phyloP scores from a whole-genome alignment of 306 rosid genomes.

The Glycine latifolia region DNA sequence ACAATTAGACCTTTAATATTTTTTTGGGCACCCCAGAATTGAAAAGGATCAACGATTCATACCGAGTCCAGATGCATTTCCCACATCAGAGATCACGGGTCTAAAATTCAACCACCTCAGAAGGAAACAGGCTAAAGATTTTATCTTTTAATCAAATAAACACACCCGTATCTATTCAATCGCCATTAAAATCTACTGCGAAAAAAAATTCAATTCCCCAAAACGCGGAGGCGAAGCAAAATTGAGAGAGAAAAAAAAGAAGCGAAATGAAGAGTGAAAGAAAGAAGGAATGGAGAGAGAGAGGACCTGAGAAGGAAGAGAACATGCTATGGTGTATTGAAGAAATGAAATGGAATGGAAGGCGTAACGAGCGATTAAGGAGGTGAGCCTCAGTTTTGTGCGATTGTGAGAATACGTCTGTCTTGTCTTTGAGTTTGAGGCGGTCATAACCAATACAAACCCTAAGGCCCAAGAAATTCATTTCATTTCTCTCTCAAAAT shows the following conservation, averaged over 20 bases:
- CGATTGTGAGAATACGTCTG: not conserved
- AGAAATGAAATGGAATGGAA: slow-evolving; percentile 5
- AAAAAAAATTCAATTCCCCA: not conserved
- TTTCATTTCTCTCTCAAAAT: not conserved
- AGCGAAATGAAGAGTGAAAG: too few species aligned
- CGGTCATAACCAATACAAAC: slow-evolving; percentile 35
- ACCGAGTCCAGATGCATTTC: slow-evolving; percentile 10
- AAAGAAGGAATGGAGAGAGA: not conserved
- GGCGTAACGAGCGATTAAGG: slow-evolving; percentile 8
- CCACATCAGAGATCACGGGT: slow-evolving; percentile 37
- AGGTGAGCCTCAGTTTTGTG: slow-evolving; percentile 39
- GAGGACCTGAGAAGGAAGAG: slow-evolving; percentile 47
- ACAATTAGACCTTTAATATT: not conserved
- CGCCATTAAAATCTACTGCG: not conserved
- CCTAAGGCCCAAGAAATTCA: slow-evolving; percentile 40
- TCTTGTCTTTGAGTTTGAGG: not conserved
- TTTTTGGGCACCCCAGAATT: not conserved
- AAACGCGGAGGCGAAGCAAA: not conserved
- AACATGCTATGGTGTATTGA: slow-evolving; percentile 32
- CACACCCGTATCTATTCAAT: not conserved
- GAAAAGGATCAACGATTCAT: not conserved
- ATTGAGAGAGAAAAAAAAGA: not conserved
- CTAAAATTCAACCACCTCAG: not conserved
- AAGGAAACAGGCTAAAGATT: not conserved
- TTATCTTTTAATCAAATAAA: slow-evolving; percentile 12